Conservation (phyloP, 768 basidiomycete genomes). For the Trichaptum fuscoviolaceum region DNA sequence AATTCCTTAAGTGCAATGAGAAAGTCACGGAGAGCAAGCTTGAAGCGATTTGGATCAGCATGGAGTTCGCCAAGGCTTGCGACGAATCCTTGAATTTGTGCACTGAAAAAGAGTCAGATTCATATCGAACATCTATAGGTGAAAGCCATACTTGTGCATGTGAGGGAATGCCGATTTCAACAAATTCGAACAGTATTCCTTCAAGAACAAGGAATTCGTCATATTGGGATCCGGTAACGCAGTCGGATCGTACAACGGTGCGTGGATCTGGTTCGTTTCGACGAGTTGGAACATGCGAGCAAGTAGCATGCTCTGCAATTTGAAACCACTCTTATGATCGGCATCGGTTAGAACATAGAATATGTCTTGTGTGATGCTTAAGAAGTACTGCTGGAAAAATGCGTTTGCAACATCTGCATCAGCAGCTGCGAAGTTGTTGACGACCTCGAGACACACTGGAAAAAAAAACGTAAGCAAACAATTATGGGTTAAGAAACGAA, state of each 20-base stretch:
- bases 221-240: slow-evolving; percentile 60
- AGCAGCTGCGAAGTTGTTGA: slow-evolving; percentile 89
- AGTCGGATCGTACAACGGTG: slow-evolving; percentile 80
- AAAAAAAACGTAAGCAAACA: slow-evolving; percentile 6
- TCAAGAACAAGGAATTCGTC: slow-evolving; percentile 74
- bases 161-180: slow-evolving; percentile 90
- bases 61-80: slow-evolving; percentile 64
- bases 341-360: slow-evolving; percentile 97
- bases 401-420: slow-evolving; percentile 76
- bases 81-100: slow-evolving; percentile 71
- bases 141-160: slow-evolving; percentile 64
- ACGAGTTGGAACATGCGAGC: slow-evolving; percentile 92
- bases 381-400: slow-evolving; percentile 96
- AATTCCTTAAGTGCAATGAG: slow-evolving; percentile 97
- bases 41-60: slow-evolving; percentile 85
- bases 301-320: slow-evolving; percentile 88
- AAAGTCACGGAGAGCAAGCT: slow-evolving; percentile 93
- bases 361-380: slow-evolving; percentile 89
- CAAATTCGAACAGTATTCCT: slow-evolving; percentile 81
- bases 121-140: slow-evolving; percentile 2
- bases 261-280: slow-evolving; percentile 71
- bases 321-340: slow-evolving; percentile 99
- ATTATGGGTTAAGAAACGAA: slow-evolving; percentile 7
- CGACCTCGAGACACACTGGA: slow-evolving; percentile 80
- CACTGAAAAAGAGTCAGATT: slow-evolving; percentile 31